Base-by-base conservation (phyloP, 2,329 filamentous ascomycete species). In the Diaporthe australafricana region DNA sequence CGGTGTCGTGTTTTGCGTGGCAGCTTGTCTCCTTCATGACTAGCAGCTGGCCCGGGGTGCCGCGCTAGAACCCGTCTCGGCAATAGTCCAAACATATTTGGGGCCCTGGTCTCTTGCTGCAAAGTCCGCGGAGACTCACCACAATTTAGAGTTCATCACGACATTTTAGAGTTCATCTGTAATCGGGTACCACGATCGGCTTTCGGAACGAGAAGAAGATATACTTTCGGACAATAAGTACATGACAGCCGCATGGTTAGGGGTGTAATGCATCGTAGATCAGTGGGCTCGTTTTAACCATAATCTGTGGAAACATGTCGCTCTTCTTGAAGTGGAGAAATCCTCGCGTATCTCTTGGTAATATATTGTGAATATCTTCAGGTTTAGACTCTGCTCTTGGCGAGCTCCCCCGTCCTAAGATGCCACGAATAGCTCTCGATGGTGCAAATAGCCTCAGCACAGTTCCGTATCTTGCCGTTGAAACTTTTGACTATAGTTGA, bases 111-210 rank as follows among this genome's bases (percentile, higher is more conserved):
- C 30, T 38, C 5, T 6, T 16, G n/a, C 20, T 7, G 14, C 60
- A 22, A 40, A 20, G 57, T 17, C 7, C 22, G 30, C 32, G 25
- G 20, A 35, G 60, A 30, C 27, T 38, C 2, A 17, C 42, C 27
- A 32, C 14, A 32, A 63, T 63, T 63, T 63, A 25, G 42, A 63
- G 60, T 63, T 63, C 20, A 38, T 25, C 40, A 30, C 32, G 5
- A 35, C 32, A 9, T 35, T 35, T 35, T 35, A 35, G 9, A 9
- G 32, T 35, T 35, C 32, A 35, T 35, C 9, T 35, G 32, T 9
- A 35, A 5, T 52, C 22, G 47, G 6, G 57, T 22, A 25, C 27
- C 42, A 17, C 27, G n/a, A 25, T 35, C 20, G 27, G 42, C 27
- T 25, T 25, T 12, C 22, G 30, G 6, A 7, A 9, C 30, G 42